These are phyloP conservation scores for Metarhizium robertsii DNA, from an alignment of 2,329 filamentous ascomycete genomes.

Conservation along the genomic window DNA sequence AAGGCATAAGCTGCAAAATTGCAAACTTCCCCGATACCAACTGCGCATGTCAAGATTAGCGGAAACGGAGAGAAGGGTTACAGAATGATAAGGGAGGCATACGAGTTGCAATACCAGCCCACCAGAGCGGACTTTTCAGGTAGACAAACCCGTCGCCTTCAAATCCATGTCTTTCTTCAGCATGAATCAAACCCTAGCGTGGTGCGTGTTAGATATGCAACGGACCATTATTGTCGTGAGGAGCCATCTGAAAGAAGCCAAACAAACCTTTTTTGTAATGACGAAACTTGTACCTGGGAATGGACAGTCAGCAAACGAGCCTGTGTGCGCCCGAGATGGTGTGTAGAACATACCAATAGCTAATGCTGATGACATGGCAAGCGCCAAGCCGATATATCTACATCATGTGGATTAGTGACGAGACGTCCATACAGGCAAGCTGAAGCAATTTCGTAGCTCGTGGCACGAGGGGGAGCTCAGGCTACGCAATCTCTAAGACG, in stretches of 20 bases:
- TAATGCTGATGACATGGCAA: slow-evolving; percentile 66
- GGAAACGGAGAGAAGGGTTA: not conserved
- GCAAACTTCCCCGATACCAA: slow-evolving; percentile 87
- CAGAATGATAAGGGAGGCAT: slow-evolving; percentile 24
- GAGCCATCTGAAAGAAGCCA: not conserved
- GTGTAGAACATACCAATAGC: slow-evolving; percentile 55
- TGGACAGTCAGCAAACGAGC: slow-evolving; percentile 11
- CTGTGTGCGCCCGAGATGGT: not conserved
- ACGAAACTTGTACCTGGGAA: slow-evolving; percentile 83
- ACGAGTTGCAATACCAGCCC: slow-evolving; percentile 88
- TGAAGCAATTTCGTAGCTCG: not conserved
- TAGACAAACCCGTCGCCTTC: slow-evolving; percentile 96
- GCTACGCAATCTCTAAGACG: slow-evolving; percentile 8
- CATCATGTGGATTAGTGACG: not conserved
- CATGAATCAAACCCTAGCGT: slow-evolving; percentile 73
- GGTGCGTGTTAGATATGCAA: not conserved
- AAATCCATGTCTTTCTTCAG: slow-evolving; percentile 85
- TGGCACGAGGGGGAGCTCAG: not conserved
- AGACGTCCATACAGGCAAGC: not conserved
- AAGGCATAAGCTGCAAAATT: slow-evolving; percentile 99
- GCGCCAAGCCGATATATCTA: slow-evolving; percentile 67
- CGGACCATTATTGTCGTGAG: not conserved
- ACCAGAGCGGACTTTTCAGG: slow-evolving; percentile 91
- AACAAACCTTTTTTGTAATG: slow-evolving; percentile 85
- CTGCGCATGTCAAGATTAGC: slow-evolving; percentile 32